phyloP scores from a whole-genome alignment of 225 moss, liverwort and hornwort species.

The Antitrichia curtipendula region DNA sequence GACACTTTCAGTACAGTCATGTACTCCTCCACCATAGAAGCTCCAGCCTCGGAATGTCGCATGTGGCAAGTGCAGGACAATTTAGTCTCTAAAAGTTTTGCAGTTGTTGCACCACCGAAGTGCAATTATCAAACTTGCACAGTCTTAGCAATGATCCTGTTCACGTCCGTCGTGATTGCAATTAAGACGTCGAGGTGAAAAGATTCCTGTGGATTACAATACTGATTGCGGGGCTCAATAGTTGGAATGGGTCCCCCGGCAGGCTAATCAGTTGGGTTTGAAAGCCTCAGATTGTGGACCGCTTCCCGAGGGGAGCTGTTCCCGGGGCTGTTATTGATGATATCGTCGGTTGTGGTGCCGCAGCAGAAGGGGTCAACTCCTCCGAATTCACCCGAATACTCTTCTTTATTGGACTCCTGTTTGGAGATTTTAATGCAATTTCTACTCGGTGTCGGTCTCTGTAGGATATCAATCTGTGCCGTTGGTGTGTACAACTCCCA shows the following conservation, averaged over 20 bases:
- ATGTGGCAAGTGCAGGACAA: neutral
- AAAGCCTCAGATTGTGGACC: neutral
- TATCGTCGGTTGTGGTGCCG: neutral
- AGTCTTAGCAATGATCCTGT: neutral
- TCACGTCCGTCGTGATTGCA: neutral
- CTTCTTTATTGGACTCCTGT: neutral
- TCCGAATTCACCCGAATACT: neutral
- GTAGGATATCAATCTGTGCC: neutral
- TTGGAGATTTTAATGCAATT: neutral
- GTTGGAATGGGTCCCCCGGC: conserved; percentile 5
- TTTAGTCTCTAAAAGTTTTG: neutral
- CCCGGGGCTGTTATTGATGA: neutral
- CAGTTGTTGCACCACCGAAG: neutral
- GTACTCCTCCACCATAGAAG: neutral
- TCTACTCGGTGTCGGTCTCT: neutral
- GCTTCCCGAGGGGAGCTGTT: neutral
- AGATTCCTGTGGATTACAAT: neutral
- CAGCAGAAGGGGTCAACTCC: neutral
- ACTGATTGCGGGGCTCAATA: neutral
- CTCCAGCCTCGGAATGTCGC: neutral
- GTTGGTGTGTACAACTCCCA: neutral
- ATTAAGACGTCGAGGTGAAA: neutral
- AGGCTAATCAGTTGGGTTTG: conserved; percentile 11
- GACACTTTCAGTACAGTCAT: neutral
- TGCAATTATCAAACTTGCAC: neutral